A percentile compares a stretch with the other conserved stretches of the same genome.
These are phyloP conservation scores for Exutisphaerella laricina DNA, from an alignment of 2,329 filamentous ascomycete species.

Conservation along the genomic window DNA sequence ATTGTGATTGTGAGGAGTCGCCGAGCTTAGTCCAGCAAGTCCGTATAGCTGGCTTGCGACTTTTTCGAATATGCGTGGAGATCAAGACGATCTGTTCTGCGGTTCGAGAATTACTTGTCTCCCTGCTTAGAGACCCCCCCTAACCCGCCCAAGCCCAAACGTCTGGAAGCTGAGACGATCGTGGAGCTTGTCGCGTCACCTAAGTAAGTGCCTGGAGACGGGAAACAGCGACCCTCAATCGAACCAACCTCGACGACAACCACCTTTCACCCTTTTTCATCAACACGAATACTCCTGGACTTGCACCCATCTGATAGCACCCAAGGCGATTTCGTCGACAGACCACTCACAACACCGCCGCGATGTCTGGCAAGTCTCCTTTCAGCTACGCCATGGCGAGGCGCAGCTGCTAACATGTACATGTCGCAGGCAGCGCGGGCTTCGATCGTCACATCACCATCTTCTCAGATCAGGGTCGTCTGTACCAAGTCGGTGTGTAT, in stretches of 20 bases:
- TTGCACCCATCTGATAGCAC: neutral
- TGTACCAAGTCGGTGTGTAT: slow-evolving; percentile 97
- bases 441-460: slow-evolving; percentile 99
- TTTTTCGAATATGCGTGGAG: too few relatives aligned
- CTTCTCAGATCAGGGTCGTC: slow-evolving; percentile 95
- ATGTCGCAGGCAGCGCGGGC: slow-evolving; percentile 64
- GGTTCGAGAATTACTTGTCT: neutral
- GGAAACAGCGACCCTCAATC: too few relatives aligned
- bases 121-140: too few relatives aligned
- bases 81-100: neutral
- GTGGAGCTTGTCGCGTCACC: too few relatives aligned
- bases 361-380: slow-evolving; percentile 29
- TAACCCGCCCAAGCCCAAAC: too few relatives aligned
- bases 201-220: too few relatives aligned
- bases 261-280: neutral
- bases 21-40: too few relatives aligned
- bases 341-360: slow-evolving; percentile 14
- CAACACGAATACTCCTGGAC: neutral
- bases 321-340: neutral
- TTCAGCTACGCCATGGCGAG: slow-evolving; percentile 6
- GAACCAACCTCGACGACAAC: slow-evolving; percentile 1
- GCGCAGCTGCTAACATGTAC: slow-evolving; percentile 19
- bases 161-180: neutral
- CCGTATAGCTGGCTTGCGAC: neutral
- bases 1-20: too few relatives aligned